Evolutionary conservation across 2,329 filamentous ascomycete genomes (phyloP).

Genomic region (Seiridium unicorne): DNA sequence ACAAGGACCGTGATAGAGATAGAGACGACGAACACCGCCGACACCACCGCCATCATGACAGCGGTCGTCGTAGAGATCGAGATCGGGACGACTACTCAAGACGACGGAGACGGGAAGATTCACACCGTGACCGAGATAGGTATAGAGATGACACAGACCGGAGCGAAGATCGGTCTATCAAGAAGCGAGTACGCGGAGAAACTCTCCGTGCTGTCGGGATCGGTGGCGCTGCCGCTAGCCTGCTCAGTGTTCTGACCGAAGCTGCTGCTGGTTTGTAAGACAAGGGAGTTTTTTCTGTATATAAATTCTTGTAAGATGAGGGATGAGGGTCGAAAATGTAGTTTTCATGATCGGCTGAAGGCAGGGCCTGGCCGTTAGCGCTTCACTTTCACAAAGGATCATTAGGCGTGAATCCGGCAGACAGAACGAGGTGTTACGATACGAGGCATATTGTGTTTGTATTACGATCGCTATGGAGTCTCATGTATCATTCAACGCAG

Average conservation of each 20-base stretch:
- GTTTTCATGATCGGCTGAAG: too few species aligned
- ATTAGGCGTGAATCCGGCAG: too few species aligned
- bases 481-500: too few species aligned
- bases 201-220: constrained; percentile 58
- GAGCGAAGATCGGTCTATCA: constrained; percentile 34
- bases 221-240: constrained; percentile 58
- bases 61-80: constrained; percentile 37
- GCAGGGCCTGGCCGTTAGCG: too few species aligned
- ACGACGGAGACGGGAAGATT: constrained; percentile 17
- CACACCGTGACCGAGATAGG: constrained; percentile 34
- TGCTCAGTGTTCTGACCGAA: constrained; percentile 57
- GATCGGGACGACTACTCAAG: constrained; percentile 31
- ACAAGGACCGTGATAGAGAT: constrained; percentile 32
- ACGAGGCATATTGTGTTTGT: too few species aligned
- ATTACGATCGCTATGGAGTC: too few species aligned
- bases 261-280: constrained; percentile 37
- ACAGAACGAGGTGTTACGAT: too few species aligned
- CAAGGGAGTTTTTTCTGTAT: not conserved
- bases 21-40: constrained; percentile 37
- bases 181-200: constrained; percentile 49
- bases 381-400: too few species aligned
- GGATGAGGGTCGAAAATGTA: too few species aligned
- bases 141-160: constrained; percentile 23
- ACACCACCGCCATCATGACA: constrained; percentile 43
- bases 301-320: not conserved